Evolutionary conservation across 2,329 filamentous ascomycete genomes (phyloP), one percentile per base, ranked within the genome.

Genomic region (Aspergillus tanneri): DNA sequence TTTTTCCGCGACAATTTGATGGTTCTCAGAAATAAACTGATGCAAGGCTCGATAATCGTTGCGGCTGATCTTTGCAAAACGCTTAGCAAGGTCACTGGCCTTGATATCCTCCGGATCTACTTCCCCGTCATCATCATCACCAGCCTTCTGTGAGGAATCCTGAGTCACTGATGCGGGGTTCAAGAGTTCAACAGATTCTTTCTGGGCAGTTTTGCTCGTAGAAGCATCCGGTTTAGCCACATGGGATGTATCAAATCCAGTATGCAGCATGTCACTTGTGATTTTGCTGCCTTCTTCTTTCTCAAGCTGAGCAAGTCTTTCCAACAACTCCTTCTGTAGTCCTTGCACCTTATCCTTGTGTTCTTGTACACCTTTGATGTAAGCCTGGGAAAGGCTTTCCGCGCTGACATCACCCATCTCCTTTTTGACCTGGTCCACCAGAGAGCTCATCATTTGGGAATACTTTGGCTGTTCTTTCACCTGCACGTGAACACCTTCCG

Each of bases 391-490:
- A 42, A 88, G 76, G 58, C 85, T 81, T 16, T 81, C 78, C 52
- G 86, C 83, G 70, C 87, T 87, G 16, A 68, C 65, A 65, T 90
- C 87, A 47, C 91, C 88, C 27, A 96, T 77, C 42, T 87, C 83
- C 57, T 88, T 84, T 71, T 96, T 96, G 34, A 97, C 90, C 70
- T 95, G 88, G 63, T 99, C 93, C 16, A 97, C 81, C 61, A 99
- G 72, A n/a, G 86, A 84, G n/a, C 88, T 88, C 87, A 99, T 91
- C 93, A 99, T 99, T 76, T 95, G 90, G 30, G 90, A 93, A 66
- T 96, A 99, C 11, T 85, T 87, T 0, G 88, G 89, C 60, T 88
- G 83, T 63, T 85, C 84, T 67, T 87, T 82, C 59, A 86, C 84
- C 46, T 89, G 79, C 34, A 80, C 78, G 64, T 95, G 86, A 22